phyloP scores from a whole-genome alignment of 2,329 filamentous ascomycete species.

The Diaporthe citriasiana region DNA sequence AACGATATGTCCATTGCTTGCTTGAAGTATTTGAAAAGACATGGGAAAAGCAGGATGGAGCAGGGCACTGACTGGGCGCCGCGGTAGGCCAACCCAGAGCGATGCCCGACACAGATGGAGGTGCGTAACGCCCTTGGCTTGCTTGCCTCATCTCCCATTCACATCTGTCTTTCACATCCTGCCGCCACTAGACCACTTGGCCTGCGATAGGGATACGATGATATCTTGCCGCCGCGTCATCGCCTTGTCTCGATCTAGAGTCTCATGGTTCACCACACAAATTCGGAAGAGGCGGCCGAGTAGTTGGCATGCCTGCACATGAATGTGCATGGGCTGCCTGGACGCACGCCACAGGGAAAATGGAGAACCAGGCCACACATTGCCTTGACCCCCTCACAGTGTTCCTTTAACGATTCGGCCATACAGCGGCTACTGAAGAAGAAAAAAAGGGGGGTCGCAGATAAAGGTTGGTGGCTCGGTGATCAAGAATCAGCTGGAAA shows the following conservation, averaged over 20 bases:
- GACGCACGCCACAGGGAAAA: background rate
- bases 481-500: background rate
- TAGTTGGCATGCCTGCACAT: background rate
- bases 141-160: background rate
- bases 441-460: background rate
- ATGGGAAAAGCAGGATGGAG: background rate
- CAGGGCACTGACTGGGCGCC: background rate
- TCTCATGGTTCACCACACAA: background rate
- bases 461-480: background rate
- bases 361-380: background rate
- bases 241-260: background rate
- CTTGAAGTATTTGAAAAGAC: no score
- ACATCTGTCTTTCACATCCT: background rate
- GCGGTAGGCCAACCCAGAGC: background rate
- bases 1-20: background rate
- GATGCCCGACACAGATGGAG: background rate
- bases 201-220: background rate
- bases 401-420: no score
- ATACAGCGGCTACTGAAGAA: no score
- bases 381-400: no score
- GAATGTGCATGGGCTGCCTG: background rate
- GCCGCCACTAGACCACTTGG: background rate
- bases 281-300: slow-evolving; percentile 30
- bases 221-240: slow-evolving; percentile 5
- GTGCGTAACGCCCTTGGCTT: background rate